These are phyloP conservation scores for Colletotrichum sp. DNA, from an alignment of 2,329 filamentous ascomycete species.

Conservation along the genomic window DNA sequence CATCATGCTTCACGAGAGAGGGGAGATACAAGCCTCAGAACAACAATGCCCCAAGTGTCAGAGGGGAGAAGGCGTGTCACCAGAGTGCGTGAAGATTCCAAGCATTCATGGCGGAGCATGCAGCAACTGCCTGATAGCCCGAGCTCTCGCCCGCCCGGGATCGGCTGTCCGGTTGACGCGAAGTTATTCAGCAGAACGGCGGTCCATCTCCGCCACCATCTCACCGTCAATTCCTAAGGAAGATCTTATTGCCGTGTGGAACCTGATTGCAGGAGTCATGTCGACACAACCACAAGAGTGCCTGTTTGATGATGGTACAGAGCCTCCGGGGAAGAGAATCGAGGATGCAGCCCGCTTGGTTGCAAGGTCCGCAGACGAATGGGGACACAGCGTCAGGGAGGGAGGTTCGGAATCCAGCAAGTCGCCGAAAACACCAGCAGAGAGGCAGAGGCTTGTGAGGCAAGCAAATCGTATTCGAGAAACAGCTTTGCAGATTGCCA, in stretches of 20 bases:
- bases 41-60: conserved; percentile 26
- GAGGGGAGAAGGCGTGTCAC: conserved; percentile 26
- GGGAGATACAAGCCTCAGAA: conserved; percentile 19
- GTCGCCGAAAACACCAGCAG: not conserved
- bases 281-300: conserved; percentile 96
- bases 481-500: conserved; percentile 16
- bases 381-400: conserved; percentile 22
- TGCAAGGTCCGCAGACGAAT: conserved; percentile 29
- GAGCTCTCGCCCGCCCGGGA: conserved; percentile 5
- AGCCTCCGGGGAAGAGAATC: conserved; percentile 27
- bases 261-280: conserved; percentile 72
- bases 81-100: conserved; percentile 27
- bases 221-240: conserved; percentile 20
- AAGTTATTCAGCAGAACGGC: conserved; percentile 15
- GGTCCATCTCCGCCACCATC: conserved; percentile 22
- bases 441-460: not conserved
- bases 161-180: not conserved
- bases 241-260: conserved; percentile 31
- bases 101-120: conserved; percentile 20
- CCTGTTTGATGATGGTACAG: conserved; percentile 69
- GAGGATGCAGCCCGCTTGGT: conserved; percentile 29
- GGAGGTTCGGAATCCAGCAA: not conserved
- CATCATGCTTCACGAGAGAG: conserved; percentile 30
- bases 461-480: conserved; percentile 14
- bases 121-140: conserved; percentile 30